Evolutionary conservation across 495 filamentous ascomycete species (phyloP), one percentile per base, ranked within the genome.

Genomic region (Aspergillus panamensis): DNA sequence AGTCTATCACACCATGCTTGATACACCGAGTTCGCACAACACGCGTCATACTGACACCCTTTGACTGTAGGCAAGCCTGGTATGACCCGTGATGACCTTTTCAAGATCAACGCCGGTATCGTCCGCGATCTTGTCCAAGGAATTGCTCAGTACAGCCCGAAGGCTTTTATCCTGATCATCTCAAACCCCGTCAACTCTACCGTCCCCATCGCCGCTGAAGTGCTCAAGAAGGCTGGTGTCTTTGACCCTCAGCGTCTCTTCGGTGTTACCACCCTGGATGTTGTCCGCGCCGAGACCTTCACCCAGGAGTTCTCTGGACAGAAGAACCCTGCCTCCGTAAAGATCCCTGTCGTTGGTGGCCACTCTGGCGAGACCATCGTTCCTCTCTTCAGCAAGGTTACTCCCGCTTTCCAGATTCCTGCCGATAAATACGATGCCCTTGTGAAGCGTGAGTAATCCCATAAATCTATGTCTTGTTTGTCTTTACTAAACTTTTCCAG

Each of bases 161-260:
- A 96, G 66, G 94, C 94, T 37, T 97, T 87, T 75, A 83, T 92
- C 69, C 84, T 97, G 48, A 84, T 98, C 80, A 98, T 98, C 76
- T 97, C 94, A 61, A 98, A 98, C 82, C 94, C 94, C 33, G 94
- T 98, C 74, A 98, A 98, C 88, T 95, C 90, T 20, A 98, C 95
- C 35, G 95, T 98, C 57, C 94, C 95, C 50, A 96, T 98, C 71
- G 90, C 95, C 44, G 94, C 94, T 52, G 94, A 98, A 79, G 84
- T 96, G 53, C 85, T 98, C 72, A 97, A 96, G 84, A 80, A 80
- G 58, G 90, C 92, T 73, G 86, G 87, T 59, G 91, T 96, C 64
- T 97, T 97, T 79, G 86, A 98, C 79, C 79, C 94, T 61, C 84
- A 90, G 82, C 90, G 86, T 67, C 87, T 98, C 49, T 97, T 98